Percentiles rank a stretch among this genome's conserved stretches.
phyloP scores from a whole-genome alignment of 495 filamentous ascomycete species.

The Pseudoneurospora amorphoporcata region DNA sequence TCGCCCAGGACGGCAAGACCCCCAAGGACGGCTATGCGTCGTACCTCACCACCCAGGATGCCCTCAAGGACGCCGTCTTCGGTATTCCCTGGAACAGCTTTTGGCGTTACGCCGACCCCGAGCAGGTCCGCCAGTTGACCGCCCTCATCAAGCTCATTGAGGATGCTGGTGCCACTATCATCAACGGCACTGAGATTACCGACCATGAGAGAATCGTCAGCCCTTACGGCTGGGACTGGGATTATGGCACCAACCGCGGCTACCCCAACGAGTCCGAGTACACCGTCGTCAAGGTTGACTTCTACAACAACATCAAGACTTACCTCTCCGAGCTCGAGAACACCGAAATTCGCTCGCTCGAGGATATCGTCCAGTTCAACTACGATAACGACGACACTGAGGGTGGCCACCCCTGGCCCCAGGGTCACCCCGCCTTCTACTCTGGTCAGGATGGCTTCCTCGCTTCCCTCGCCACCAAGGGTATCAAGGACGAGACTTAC shows the following conservation, averaged over 20 bases:
- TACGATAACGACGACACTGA: conserved; percentile 54
- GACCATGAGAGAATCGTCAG: conserved; percentile 49
- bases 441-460: conserved; percentile 63
- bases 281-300: conserved; percentile 62
- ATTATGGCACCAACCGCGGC: conserved; percentile 52
- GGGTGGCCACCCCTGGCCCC: conserved; percentile 51
- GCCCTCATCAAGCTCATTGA: conserved; percentile 44
- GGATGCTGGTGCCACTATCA: conserved; percentile 52
- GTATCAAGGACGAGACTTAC: conserved; percentile 56
- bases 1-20: conserved; percentile 39
- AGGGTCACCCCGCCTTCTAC: conserved; percentile 48
- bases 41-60: conserved; percentile 41
- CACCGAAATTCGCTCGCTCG: conserved; percentile 51
- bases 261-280: conserved; percentile 62
- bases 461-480: conserved; percentile 47
- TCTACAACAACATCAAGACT: conserved; percentile 60
- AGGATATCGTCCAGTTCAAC: conserved; percentile 62
- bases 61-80: conserved; percentile 52
- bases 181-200: conserved; percentile 61
- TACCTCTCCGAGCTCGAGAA: conserved; percentile 58
- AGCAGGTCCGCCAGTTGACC: conserved; percentile 43
- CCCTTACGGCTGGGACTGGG: conserved; percentile 62
- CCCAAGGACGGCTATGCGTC: conserved; percentile 45
- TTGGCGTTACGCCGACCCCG: conserved; percentile 47
- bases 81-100: conserved; percentile 62